phyloP scores from a whole-genome alignment of 208 protist genomes.

The Vickermania ingenoplastis region DNA sequence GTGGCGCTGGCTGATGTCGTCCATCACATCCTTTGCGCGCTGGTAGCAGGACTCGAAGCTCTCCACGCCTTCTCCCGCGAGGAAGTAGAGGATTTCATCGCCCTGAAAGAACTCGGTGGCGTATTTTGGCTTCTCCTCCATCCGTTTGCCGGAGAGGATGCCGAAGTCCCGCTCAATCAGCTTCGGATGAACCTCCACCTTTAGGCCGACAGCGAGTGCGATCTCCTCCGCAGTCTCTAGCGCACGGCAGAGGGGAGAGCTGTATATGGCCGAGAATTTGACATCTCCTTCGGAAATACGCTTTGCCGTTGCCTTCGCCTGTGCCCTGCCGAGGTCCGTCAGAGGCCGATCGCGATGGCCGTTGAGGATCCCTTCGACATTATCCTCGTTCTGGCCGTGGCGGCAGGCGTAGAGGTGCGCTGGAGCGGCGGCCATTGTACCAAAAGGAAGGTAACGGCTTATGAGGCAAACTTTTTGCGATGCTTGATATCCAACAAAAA shows the following conservation, averaged over 20 bases:
- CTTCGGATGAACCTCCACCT: constrained; percentile 31
- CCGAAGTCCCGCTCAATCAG: constrained; percentile 88
- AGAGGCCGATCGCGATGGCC: constrained; percentile 77
- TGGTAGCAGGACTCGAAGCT: constrained; percentile 66
- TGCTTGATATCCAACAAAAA: not conserved
- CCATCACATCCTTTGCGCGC: constrained; percentile 54
- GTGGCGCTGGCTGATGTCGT: constrained; percentile 39
- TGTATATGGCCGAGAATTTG: constrained; percentile 51
- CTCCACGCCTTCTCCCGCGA: constrained; percentile 53
- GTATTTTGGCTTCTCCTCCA: constrained; percentile 45
- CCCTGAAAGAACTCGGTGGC: constrained; percentile 63
- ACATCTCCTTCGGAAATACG: constrained; percentile 32
- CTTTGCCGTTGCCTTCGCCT: constrained; percentile 49
- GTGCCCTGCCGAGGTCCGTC: constrained; percentile 46
- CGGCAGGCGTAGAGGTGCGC: constrained; percentile 64
- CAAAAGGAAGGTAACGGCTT: constrained; percentile 1
- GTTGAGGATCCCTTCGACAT: constrained; percentile 68
- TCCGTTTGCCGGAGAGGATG: constrained; percentile 64
- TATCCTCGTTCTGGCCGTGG: constrained; percentile 88
- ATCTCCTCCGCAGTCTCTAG: constrained; percentile 61
- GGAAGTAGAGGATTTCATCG: constrained; percentile 83
- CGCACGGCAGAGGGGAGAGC: constrained; percentile 69
- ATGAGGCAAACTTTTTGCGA: not conserved
- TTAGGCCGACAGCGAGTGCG: constrained; percentile 18
- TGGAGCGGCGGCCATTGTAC: constrained; percentile 13